Base-by-base conservation (phyloP, 2,329 filamentous ascomycete species). In the Chaetomium globosum region DNA sequence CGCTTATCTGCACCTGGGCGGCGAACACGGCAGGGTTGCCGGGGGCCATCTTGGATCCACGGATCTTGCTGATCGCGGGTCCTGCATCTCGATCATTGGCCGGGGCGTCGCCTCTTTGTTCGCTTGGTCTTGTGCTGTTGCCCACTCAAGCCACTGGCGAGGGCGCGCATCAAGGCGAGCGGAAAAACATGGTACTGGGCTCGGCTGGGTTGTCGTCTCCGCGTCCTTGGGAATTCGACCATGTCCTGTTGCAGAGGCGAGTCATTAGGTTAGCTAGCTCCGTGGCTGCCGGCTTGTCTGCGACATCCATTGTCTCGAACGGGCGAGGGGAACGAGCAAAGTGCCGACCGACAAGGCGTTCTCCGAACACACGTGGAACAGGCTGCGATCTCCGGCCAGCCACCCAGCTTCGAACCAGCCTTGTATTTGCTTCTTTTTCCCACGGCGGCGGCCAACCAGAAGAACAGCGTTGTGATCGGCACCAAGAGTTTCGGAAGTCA, bases 11-110 rank as follows among this genome's bases (percentile, higher is more conserved):
- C 28, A 33, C 19, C 31, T 9, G 39, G 30, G 48, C 21, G 31
- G 30, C 46, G 21, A 39, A 55, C 31, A 26, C 52, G 39, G 51
- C 55, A 63, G 48, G 36, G 43, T 43, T 31, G 49, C 54, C 31
- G 55, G 54, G 39, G 28, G 60, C 31, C 51, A 65, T 65, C 56
- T 63, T 64, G 46, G 39, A 43, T 43, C 39, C 39, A 43, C 39
- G 58, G 66, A 65, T 67, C 61, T 65, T 19, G 63, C 36, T 65
- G 66, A 67, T 65, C 65, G 65, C 52, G 63, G 60, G 52, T 57
- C 57, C 56, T 60, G 59, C 56, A 67, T 65, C 30, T 33, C 57
- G 63, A 67, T 65, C 59, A 67, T 63, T 65, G 58, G 62, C 54
- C 59, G 19, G 9, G 56, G 39, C 54, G 33, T 53, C 23, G 10